Percentiles rank a stretch among this genome's conserved stretches.
phyloP scores from a whole-genome alignment of 176 grass and related monocot species.

The Olyra latifolia region DNA sequence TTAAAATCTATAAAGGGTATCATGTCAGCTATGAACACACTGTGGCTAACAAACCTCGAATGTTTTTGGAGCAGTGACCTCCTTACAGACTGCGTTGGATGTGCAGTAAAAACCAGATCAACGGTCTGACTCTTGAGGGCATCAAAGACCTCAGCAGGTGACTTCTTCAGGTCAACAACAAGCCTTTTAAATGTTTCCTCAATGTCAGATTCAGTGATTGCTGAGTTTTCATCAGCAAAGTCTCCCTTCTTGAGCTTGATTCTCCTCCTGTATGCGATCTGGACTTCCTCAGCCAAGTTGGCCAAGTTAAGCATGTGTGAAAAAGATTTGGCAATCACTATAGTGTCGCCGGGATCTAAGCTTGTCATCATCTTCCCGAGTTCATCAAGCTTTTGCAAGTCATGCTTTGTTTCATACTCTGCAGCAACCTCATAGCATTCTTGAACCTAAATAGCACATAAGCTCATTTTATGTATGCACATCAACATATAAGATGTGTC shows the following conservation, averaged over 20 bases:
- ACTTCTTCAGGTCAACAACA: constrained; percentile 63
- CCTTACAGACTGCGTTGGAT: constrained; percentile 77
- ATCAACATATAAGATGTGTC: background rate
- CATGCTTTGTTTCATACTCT: constrained; percentile 61
- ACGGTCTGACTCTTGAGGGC: constrained; percentile 74
- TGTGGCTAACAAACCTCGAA: constrained; percentile 46
- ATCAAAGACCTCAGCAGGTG: constrained; percentile 71
- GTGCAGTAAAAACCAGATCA: constrained; percentile 75
- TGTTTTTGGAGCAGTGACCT: constrained; percentile 77
- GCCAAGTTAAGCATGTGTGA: constrained; percentile 84
- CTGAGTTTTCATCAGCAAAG: constrained; percentile 73
- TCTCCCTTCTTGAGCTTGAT: constrained; percentile 73
- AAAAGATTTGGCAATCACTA: constrained; percentile 75
- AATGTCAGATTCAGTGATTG: constrained; percentile 71
- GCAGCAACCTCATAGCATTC: constrained; percentile 74
- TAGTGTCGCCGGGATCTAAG: constrained; percentile 69
- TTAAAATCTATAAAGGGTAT: background rate
- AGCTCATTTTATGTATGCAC: background rate
- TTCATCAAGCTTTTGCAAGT: constrained; percentile 61
- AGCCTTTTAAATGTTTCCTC: constrained; percentile 76
- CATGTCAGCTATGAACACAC: background rate
- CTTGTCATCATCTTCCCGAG: constrained; percentile 70
- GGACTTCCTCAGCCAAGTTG: constrained; percentile 79
- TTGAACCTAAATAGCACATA: constrained; percentile 55
- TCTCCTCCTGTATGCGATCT: constrained; percentile 73